Conservation (phyloP, 2,329 filamentous ascomycete species). For the Trichophyton mentagrophytes region DNA sequence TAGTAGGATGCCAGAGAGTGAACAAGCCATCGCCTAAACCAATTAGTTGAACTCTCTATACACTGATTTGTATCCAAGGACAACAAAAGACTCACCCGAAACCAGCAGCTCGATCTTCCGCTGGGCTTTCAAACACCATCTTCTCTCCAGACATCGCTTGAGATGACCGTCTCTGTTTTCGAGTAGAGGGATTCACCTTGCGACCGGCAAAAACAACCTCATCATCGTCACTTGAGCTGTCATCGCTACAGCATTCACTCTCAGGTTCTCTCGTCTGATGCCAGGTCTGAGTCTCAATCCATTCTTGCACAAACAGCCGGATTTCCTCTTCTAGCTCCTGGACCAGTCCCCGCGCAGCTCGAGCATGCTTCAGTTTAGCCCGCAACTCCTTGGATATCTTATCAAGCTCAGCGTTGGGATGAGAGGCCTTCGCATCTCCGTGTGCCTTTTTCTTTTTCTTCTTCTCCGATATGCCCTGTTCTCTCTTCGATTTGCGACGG, state of each 20-base stretch:
- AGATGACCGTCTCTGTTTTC: conserved; percentile 14
- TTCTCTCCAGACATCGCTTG: conserved; percentile 37
- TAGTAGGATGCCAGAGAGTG: conserved; percentile 90
- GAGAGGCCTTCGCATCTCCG: conserved; percentile 25
- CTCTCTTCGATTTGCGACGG: conserved; percentile 13
- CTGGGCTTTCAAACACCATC: conserved; percentile 68
- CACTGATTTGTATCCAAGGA: background rate
- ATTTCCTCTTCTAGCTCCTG: conserved; percentile 78
- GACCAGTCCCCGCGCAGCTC: conserved; percentile 66
- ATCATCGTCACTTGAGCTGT: conserved; percentile 48
- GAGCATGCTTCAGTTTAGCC: conserved; percentile 64
- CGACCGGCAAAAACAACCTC: conserved; percentile 83
- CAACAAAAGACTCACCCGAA: conserved; percentile 56
- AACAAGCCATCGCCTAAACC: conserved; percentile 70
- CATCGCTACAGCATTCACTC: conserved; percentile 6
- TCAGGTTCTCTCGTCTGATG: conserved; percentile 21
- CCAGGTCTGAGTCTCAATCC: conserved; percentile 42
- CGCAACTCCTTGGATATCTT: conserved; percentile 68
- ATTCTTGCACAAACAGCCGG: conserved; percentile 55
- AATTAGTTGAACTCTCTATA: background rate
- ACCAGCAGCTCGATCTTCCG: conserved; percentile 59
- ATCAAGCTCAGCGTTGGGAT: conserved; percentile 21
- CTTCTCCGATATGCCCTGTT: conserved; percentile 21
- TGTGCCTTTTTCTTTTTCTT: conserved; percentile 17
- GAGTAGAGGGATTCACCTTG: conserved; percentile 42